Base-by-base conservation (phyloP, 2,329 filamentous ascomycete species). In the Stagonosporopsis cucurbitacearum region DNA sequence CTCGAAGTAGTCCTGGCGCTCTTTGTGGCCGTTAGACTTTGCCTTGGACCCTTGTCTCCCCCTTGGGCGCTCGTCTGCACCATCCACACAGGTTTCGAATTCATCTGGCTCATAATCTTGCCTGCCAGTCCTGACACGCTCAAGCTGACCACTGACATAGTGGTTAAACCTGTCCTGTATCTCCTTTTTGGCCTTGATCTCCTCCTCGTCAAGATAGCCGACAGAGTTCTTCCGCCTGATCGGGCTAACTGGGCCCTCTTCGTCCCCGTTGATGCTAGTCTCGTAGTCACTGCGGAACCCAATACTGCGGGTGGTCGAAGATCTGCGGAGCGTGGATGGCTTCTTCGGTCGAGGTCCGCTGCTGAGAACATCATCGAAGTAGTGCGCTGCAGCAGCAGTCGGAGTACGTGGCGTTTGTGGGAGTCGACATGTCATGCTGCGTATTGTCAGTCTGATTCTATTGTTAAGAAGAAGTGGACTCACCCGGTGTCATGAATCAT, bases 401-500 rank as follows among this genome's bases (percentile, higher is more conserved):
- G 94, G 93, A 3, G 92, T 96, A 45, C 92, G 90, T 13, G 95
- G 95, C 0, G 95, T 98, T 70, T 97, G 92, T 1, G 94, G 93
- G 9, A 69, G 60, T 47, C 66, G 60, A 37, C 66, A 69, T 23
- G 65, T 69, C 66, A 69, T 69, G 46, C 66, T 69, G 33, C 26
- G 41, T n/a, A n/a, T 37, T 39, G 74, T 86, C 77, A 86, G 81
- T 68, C 41, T 4, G 7, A 11, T 13, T 28, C 6, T 19, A 3
- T 0, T 2, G 35, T 7, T 15, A 23, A 40, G 15, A 12, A 15
- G 7, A 11, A 11, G 28, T 6, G 26, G 62, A 79, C 88, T 80
- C 87, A 95, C 91, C 93, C 94, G 65, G 94, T 97, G 71, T 98
- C 95, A 68, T 98, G 94, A 57, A 98, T 98, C 86, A 98, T 90